Base-by-base conservation (phyloP, 176 grass and related monocot species). In the Oryza officinalis region DNA sequence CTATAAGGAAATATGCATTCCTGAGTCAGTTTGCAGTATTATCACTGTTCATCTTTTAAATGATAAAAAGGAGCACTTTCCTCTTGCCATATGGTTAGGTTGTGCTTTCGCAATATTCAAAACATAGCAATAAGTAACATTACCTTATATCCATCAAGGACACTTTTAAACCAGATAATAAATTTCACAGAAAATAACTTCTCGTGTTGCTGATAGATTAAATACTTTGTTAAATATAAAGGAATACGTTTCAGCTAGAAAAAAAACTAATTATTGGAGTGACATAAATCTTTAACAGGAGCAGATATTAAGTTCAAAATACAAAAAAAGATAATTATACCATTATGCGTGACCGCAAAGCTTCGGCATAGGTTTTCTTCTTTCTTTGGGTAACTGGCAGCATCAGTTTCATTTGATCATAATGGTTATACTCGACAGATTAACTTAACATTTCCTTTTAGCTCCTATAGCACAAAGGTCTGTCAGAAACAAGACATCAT, bases 1-100 rank as follows among this genome's bases (percentile, higher is more conserved):
- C 96, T 92, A 46, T 98, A 98, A 17, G 96, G 92, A 93, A 98
- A 95, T 86, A 98, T 98, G 46, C 96, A 98, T 8, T 95, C 96
- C 92, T 98, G 69, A n/a, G 52, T 38, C 37, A 57, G 22, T 77
- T 72, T 59, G 15, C n/a, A n/a, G n/a, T n/a, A n/a, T n/a, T n/a
- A n/a, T n/a, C n/a, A n/a, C n/a, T n/a, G n/a, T n/a, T n/a, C n/a
- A n/a, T n/a, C n/a, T n/a, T n/a, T n/a, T n/a, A n/a, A n/a, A n/a
- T n/a, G n/a, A n/a, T n/a, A n/a, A n/a, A n/a, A n/a, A n/a, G n/a
- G n/a, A n/a, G n/a, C n/a, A n/a, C n/a, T 57, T 37, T 31, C 38
- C n/a, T 17, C 35, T 20, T 13, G 54, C 38, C 20, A 57, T 17
- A 27, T 81, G 13, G 31, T 22, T 38, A 38, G 57, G 22, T 54